Evolutionary conservation across 495 filamentous ascomycete species (phyloP), one percentile per base, ranked within the genome.

Genomic region (Mycothermus thermophilus): DNA sequence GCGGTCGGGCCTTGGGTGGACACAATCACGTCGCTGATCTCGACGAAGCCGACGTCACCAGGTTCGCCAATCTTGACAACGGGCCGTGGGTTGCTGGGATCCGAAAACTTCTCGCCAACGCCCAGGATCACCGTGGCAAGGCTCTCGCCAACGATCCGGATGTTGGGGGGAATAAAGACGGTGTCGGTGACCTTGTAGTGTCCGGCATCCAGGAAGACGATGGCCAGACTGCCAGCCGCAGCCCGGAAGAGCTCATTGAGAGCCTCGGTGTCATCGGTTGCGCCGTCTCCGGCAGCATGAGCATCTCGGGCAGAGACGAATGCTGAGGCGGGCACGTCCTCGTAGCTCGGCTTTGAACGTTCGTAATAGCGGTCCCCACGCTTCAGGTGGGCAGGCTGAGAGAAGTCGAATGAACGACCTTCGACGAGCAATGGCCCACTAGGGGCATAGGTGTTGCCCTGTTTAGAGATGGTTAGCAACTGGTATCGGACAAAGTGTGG

Each of bases 321-420:
- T 12, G 32, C 30, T 2, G 57, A 60, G 4, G 61, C 59, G 1
- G 63, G 43, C n/a, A 64, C 38, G 8, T 48, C 48, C 27, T 69
- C 65, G 50, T 85, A 85, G 15, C 80, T 67, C 8, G 80, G 79
- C 62, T 77, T 79, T 27, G 73, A 71, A 8, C 69, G 65, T 42
- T 77, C 69, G 43, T 78, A 83, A 38, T 79, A 67, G 18, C 66
- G 68, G 28, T 53, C 41, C 5, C 48, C 39, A 42, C 20, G 40
- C 8, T 65, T 44, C 5, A 67, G 49, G 8, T 43, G 17, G 0
- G 35, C 12, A 0, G 42, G 53, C 27, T 48, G 52, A 20, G 40
- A 26, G 34, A 48, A 44, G 11, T 11, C 11, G 17, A 25, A 23
- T 23, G 48, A 25, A 23, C 42, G 37, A 10, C 47, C 42, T 6